A percentile compares a stretch with the other conserved stretches of the same genome.
Conservation (phyloP, 805 yeast genomes). For the Lipomyces spencermartinsiae region DNA sequence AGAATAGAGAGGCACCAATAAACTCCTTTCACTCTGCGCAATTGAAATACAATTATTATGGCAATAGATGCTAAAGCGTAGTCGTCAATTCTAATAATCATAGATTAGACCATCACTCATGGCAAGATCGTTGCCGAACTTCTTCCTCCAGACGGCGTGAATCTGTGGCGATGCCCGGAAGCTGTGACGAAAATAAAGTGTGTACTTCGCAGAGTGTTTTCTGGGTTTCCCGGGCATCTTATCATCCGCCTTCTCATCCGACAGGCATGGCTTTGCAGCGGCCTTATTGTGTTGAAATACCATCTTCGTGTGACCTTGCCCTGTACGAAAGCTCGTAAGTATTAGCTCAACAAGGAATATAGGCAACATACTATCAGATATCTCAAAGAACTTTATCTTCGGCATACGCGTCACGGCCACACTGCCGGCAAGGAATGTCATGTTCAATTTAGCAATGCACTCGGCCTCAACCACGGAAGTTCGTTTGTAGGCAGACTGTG, state of each 20-base stretch:
- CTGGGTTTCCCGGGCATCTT: neutral
- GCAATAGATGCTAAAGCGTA: neutral
- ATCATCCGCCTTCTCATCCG: neutral
- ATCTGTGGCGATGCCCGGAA: conserved; percentile 5
- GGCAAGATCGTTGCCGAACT: neutral
- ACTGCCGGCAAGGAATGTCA: neutral
- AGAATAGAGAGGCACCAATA: neutral
- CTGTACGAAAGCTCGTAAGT: neutral
- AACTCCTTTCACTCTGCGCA: neutral
- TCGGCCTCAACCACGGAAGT: neutral
- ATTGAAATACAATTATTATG: neutral
- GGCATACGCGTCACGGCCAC: conserved; percentile 8
- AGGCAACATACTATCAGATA: neutral
- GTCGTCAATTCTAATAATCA: neutral
- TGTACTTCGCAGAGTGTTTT: neutral
- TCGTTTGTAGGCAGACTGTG: neutral
- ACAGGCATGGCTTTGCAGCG: neutral
- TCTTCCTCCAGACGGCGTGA: conserved; percentile 4
- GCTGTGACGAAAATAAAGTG: neutral
- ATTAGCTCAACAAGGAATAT: neutral
- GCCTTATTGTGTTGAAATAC: neutral
- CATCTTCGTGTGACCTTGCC: neutral
- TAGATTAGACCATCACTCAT: neutral
- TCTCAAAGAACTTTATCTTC: neutral
- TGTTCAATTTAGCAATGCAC: neutral